Percentiles rank a stretch among this genome's conserved stretches.
phyloP scores from a whole-genome alignment of 441 rosid species.

The Cnidoscolus chayamansa region DNA sequence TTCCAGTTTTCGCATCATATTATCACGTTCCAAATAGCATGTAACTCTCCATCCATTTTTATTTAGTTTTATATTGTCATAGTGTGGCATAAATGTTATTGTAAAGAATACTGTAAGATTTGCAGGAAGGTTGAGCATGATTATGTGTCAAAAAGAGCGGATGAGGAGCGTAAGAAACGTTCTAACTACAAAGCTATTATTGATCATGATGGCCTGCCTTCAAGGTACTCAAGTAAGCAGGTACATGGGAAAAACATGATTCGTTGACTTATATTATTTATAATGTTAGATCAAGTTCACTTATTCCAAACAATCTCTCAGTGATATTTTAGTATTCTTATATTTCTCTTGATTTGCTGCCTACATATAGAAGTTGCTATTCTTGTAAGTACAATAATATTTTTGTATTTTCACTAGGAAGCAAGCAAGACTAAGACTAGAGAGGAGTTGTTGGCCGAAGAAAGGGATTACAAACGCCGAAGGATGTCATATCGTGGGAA shows the following conservation, averaged over 20 bases:
- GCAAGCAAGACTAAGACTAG: conserved; percentile 58
- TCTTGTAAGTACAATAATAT: neutral
- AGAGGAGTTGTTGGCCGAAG: conserved; percentile 90
- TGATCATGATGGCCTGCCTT: conserved; percentile 90
- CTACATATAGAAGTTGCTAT: neutral
- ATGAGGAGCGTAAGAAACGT: conserved; percentile 61
- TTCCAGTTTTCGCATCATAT: neutral
- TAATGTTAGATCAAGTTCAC: neutral
- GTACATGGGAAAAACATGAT: conserved; percentile 30
- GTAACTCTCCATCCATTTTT: too few relatives aligned
- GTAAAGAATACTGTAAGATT: conserved; percentile 14
- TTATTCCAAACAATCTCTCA: neutral
- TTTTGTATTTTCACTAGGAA: conserved; percentile 42
- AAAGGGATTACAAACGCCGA: conserved; percentile 93
- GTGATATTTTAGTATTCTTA: neutral
- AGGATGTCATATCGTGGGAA: conserved; percentile 97
- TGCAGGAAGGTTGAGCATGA: conserved; percentile 63
- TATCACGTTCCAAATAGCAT: neutral
- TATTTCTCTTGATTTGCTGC: conserved; percentile 2
- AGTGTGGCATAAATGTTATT: conserved; percentile 2
- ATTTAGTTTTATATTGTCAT: neutral
- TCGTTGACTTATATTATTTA: neutral
- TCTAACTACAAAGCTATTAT: conserved; percentile 63
- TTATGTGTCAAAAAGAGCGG: conserved; percentile 55
- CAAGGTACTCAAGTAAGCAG: conserved; percentile 48